These are phyloP conservation scores for Tetragonia tetragonoides DNA, from an alignment of 148 eudicot genomes.

Conservation along the genomic window DNA sequence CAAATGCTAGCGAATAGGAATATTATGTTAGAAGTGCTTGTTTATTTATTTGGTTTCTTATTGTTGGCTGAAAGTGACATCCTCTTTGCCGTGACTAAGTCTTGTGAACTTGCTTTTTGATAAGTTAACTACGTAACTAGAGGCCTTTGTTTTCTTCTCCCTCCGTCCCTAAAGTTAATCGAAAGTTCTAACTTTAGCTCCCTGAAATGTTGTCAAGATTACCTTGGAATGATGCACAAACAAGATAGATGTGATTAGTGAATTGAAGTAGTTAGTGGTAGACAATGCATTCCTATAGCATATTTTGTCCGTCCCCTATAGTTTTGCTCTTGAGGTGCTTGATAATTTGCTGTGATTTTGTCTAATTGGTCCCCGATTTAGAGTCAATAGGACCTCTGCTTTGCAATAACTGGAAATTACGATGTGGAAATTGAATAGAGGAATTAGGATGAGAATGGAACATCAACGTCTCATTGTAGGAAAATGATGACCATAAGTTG, in stretches of 20 bases:
- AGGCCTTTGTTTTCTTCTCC: background rate
- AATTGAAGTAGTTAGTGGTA: background rate
- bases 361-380: background rate
- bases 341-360: background rate
- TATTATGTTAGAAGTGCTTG: too few species aligned
- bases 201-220: background rate
- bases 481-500: too few species aligned
- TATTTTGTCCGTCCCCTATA: background rate
- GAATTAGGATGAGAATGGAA: background rate
- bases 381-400: background rate
- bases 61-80: background rate
- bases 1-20: background rate
- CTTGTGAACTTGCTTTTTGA: background rate
- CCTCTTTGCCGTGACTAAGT: background rate
- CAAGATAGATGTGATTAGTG: background rate
- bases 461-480: background rate
- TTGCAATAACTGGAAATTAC: background rate
- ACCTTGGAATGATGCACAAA: background rate
- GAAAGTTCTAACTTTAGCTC: background rate
- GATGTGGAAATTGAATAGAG: background rate
- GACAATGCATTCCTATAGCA: background rate
- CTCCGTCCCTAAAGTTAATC: background rate
- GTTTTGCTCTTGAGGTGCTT: too few species aligned
- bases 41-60: too few species aligned
- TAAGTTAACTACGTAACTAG: background rate